These are phyloP conservation scores for Paramecium sexaurelia DNA, from an alignment of 73 alveolate species.

Conservation along the genomic window DNA sequence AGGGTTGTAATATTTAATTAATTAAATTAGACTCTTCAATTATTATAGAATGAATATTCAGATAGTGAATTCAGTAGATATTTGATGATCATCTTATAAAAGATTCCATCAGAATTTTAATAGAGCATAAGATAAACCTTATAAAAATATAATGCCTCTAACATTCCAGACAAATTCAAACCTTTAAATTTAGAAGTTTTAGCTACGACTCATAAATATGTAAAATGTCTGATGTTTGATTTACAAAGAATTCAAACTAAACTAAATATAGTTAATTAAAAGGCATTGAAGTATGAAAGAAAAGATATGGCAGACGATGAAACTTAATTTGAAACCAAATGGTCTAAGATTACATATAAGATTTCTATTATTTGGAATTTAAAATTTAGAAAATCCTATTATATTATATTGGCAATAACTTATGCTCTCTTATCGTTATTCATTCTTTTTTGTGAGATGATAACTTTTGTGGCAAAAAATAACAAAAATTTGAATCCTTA, in stretches of 20 bases:
- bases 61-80: constrained; percentile 50
- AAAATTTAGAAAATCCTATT: constrained; percentile 23
- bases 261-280: not conserved
- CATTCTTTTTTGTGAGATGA: constrained; percentile 39
- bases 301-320: constrained; percentile 5
- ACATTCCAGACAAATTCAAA: constrained; percentile 12
- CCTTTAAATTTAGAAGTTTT: constrained; percentile 28
- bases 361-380: constrained; percentile 50
- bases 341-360: not conserved
- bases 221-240: constrained; percentile 31
- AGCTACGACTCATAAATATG: constrained; percentile 19
- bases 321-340: constrained; percentile 24
- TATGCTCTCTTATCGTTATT: constrained; percentile 30
- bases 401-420: not conserved
- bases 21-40: not conserved
- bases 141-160: constrained; percentile 41
- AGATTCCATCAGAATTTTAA: constrained; percentile 20
- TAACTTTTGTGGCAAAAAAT: not conserved
- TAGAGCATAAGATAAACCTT: constrained; percentile 14
- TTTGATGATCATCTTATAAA: constrained; percentile 30
- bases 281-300: constrained; percentile 15
- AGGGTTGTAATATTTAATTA: not conserved
- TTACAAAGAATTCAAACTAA: constrained; percentile 57
- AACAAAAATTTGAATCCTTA: not conserved
- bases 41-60: not conserved